phyloP scores from a whole-genome alignment of 768 basidiomycete genomes.

The Trametes elegans region DNA sequence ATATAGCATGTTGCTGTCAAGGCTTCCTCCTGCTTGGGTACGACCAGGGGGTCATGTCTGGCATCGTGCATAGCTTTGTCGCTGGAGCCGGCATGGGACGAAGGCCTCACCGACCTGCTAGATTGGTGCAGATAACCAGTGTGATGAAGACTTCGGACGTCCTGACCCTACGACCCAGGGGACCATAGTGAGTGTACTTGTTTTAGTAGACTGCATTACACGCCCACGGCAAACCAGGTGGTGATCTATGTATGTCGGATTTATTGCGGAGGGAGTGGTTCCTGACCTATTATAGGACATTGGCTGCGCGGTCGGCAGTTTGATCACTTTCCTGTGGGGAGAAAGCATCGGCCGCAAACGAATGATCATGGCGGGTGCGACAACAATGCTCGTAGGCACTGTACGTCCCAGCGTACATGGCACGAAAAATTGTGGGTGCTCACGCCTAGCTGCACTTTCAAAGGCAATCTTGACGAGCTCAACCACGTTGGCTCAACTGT shows the following conservation, averaged over 20 bases:
- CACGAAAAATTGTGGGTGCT: neutral
- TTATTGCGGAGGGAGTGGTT: no score
- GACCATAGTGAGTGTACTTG: constrained; percentile 33
- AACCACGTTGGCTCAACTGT: constrained; percentile 38
- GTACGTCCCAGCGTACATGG: constrained; percentile 20
- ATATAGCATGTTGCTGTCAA: constrained; percentile 39
- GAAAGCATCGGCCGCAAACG: constrained; percentile 37
- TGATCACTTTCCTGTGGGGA: constrained; percentile 39
- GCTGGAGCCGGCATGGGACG: neutral
- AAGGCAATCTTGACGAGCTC: constrained; percentile 40
- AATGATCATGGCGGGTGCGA: constrained; percentile 39
- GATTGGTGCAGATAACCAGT: constrained; percentile 43
- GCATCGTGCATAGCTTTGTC: constrained; percentile 29
- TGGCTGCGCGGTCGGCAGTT: constrained; percentile 38
- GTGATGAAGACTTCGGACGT: constrained; percentile 37
- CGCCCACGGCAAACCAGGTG: constrained; percentile 11
- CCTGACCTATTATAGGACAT: constrained; percentile 37
- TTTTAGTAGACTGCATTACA: neutral
- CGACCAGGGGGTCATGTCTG: constrained; percentile 44
- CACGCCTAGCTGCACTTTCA: neutral
- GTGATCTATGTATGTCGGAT: constrained; percentile 35
- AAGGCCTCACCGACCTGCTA: constrained; percentile 2
- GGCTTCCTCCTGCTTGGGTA: constrained; percentile 39
- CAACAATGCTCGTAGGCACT: constrained; percentile 39
- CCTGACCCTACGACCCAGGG: constrained; percentile 39